These are phyloP conservation scores for Cyclospora cayetanensis DNA, from an alignment of 169 alveolate species.

Conservation along the genomic window DNA sequence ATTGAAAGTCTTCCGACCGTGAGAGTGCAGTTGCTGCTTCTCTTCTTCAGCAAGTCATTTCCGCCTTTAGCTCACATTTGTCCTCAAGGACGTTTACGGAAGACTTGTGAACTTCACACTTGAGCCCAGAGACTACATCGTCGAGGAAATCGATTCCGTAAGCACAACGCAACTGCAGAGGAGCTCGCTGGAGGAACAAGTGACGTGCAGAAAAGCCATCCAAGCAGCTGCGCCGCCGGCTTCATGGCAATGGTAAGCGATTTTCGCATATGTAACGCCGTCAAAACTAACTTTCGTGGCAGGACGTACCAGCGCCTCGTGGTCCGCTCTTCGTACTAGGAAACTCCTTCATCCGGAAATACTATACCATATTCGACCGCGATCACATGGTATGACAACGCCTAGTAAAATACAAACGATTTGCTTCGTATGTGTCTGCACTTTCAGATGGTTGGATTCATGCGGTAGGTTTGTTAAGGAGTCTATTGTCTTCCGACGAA, in stretches of 20 bases:
- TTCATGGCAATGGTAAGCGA: constrained; percentile 77
- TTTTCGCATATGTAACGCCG: background rate
- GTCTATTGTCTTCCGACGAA: background rate
- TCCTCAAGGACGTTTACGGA: constrained; percentile 78
- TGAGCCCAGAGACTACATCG: constrained; percentile 80
- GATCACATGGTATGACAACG: constrained; percentile 75
- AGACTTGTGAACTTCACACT: constrained; percentile 76
- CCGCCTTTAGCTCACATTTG: constrained; percentile 73
- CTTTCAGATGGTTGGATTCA: constrained; percentile 72
- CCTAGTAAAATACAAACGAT: background rate
- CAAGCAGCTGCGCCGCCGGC: constrained; percentile 73
- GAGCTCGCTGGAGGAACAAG: background rate
- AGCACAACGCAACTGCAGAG: background rate
- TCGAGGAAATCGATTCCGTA: constrained; percentile 77
- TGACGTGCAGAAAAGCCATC: constrained; percentile 56
- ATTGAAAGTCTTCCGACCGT: constrained; percentile 78
- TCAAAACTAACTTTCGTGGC: constrained; percentile 21
- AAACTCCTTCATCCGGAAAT: constrained; percentile 83
- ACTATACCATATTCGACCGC: constrained; percentile 81
- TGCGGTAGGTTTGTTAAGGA: constrained; percentile 60
- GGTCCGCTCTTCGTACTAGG: constrained; percentile 89
- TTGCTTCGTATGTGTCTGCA: background rate
- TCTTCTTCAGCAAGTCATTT: background rate
- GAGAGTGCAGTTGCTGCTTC: background rate
- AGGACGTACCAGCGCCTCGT: constrained; percentile 86